These are phyloP conservation scores for Phytophthora colocasiae DNA, from an alignment of 352 stramenopile species.

Conservation along the genomic window DNA sequence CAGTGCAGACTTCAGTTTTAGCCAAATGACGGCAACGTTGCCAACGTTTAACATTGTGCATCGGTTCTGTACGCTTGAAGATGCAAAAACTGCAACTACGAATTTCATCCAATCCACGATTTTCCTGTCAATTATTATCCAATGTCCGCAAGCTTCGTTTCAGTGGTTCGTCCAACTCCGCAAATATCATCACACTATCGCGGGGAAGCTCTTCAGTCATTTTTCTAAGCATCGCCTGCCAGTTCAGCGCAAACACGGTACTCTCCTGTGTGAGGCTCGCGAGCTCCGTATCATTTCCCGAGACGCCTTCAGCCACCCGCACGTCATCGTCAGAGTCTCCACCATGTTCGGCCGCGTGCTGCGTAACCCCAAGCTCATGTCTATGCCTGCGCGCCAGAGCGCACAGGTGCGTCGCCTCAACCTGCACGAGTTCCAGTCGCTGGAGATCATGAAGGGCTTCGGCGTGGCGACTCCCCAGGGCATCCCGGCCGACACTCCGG, in stretches of 20 bases:
- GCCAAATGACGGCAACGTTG: constrained; percentile 14
- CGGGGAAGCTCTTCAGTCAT: constrained; percentile 5
- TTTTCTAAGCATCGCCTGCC: constrained; percentile 4
- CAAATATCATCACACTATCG: constrained; percentile 10
- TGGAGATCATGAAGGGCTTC: constrained; percentile 94
- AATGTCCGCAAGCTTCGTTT: constrained; percentile 14
- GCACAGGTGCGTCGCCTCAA: constrained; percentile 91
- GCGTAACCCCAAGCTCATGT: constrained; percentile 56
- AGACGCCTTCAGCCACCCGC: constrained; percentile 32
- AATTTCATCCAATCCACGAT: constrained; percentile 30
- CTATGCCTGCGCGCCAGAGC: constrained; percentile 53
- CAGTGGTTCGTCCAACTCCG: constrained; percentile 10
- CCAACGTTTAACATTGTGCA: constrained; percentile 24
- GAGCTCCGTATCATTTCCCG: constrained; percentile 35
- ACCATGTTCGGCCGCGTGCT: constrained; percentile 68
- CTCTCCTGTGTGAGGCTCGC: constrained; percentile 21
- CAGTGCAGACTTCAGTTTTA: too few species aligned
- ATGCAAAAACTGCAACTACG: constrained; percentile 21
- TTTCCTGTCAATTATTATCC: constrained; percentile 8
- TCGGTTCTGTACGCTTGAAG: constrained; percentile 28
- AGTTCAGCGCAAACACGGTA: constrained; percentile 27
- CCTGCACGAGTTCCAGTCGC: constrained; percentile 95
- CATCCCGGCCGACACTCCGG: constrained; percentile 79
- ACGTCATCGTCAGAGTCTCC: constrained; percentile 8
- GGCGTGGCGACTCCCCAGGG: constrained; percentile 79